A percentile compares a stretch with the other conserved stretches of the same genome.
Conservation (phyloP, 179 eudicot genomes). For the Beta lomatogona region DNA sequence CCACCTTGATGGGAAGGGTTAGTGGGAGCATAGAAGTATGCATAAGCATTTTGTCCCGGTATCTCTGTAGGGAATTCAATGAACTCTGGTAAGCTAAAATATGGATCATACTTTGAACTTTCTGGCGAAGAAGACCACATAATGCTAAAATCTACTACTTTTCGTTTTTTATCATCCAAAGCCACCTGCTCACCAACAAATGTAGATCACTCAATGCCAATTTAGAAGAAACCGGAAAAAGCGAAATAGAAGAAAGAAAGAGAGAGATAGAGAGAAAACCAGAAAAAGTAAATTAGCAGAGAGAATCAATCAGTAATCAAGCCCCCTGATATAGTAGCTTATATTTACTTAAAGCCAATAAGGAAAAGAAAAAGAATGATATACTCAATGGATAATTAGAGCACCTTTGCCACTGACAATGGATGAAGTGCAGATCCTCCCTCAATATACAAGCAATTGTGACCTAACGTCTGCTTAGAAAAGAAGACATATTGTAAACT, state of each 20-base stretch:
- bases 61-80: slow-evolving; percentile 92
- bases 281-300: background rate
- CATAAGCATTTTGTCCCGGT: slow-evolving; percentile 84
- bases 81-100: slow-evolving; percentile 80
- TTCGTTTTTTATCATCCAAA: slow-evolving; percentile 61
- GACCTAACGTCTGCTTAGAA: slow-evolving; percentile 52
- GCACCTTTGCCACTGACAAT: slow-evolving; percentile 88
- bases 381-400: slow-evolving; percentile 10
- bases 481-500: slow-evolving; percentile 22
- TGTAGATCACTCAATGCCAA: background rate
- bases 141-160: slow-evolving; percentile 59
- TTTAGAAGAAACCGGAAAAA: too few species aligned
- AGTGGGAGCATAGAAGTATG: slow-evolving; percentile 89
- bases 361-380: slow-evolving; percentile 3
- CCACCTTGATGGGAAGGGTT: slow-evolving; percentile 69
- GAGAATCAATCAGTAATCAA: background rate
- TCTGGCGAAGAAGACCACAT: slow-evolving; percentile 87
- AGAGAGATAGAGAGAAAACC: background rate
- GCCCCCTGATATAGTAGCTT: background rate
- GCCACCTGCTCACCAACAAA: slow-evolving; percentile 53
- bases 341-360: background rate
- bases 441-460: slow-evolving; percentile 66
- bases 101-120: slow-evolving; percentile 58
- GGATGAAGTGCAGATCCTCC: slow-evolving; percentile 87
- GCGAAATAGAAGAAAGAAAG: background rate